Conservation (phyloP, 306 rosid species). For the Begonia peltatifolia region DNA sequence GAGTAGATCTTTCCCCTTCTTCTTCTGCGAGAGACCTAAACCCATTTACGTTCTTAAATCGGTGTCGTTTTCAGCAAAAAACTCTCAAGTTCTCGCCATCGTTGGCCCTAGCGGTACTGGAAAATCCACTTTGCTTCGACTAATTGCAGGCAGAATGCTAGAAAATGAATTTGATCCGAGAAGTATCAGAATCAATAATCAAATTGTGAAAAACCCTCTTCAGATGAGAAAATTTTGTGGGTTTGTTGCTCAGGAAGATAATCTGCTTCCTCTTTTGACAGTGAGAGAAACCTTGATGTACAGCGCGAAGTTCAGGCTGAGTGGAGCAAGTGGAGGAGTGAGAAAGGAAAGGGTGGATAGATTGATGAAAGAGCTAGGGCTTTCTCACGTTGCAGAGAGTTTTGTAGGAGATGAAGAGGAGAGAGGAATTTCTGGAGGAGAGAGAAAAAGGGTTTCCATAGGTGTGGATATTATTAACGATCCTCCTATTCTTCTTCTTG, state of each 20-base stretch:
- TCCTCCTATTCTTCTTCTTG: slow-evolving; percentile 59
- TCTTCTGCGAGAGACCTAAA: slow-evolving; percentile 24
- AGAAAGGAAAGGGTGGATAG: slow-evolving; percentile 49
- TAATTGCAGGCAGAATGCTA: slow-evolving; percentile 48
- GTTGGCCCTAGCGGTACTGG: slow-evolving; percentile 96
- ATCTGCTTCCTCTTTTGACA: slow-evolving; percentile 71
- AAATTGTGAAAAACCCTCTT: slow-evolving; percentile 27
- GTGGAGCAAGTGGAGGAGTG: slow-evolving; percentile 28
- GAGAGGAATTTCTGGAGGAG: slow-evolving; percentile 83
- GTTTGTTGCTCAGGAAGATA: slow-evolving; percentile 75
- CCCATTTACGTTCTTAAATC: slow-evolving; percentile 53
- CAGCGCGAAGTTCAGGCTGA: slow-evolving; percentile 62
- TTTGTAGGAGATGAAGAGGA: slow-evolving; percentile 78
- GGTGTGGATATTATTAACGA: slow-evolving; percentile 80
- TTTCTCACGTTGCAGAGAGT: slow-evolving; percentile 51
- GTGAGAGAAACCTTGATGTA: slow-evolving; percentile 71
- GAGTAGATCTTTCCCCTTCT: slow-evolving; percentile 18
- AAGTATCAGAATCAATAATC: slow-evolving; percentile 45
- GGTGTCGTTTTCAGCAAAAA: slow-evolving; percentile 55
- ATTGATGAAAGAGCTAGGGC: slow-evolving; percentile 65
- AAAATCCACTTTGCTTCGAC: slow-evolving; percentile 61
- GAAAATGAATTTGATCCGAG: slow-evolving; percentile 32
- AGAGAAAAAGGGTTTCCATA: slow-evolving; percentile 74
- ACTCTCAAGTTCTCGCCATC: slow-evolving; percentile 57
- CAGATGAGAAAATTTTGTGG: slow-evolving; percentile 66